Percentiles rank a stretch among this genome's conserved stretches.
phyloP scores from a whole-genome alignment of 371 early-diverging fungal species.

The Mucor indicus region DNA sequence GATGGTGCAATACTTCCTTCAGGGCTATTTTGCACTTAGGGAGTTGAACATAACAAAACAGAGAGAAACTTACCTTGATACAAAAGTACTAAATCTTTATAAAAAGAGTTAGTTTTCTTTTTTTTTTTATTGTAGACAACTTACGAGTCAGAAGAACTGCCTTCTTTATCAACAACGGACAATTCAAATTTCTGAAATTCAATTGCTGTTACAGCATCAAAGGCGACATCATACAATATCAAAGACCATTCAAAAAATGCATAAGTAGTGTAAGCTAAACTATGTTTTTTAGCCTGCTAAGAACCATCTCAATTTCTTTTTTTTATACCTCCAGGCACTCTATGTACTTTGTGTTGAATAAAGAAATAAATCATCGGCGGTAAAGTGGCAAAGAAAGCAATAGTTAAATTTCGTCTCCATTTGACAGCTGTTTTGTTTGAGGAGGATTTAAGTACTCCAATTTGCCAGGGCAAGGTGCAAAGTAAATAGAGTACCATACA shows the following conservation, averaged over 20 bases:
- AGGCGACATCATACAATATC: slow-evolving; percentile 76
- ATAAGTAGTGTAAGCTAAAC: slow-evolving; percentile 71
- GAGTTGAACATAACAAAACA: too few species aligned
- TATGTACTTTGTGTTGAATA: slow-evolving; percentile 74
- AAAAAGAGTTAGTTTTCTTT: slow-evolving; percentile 4
- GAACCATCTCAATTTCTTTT: too few species aligned
- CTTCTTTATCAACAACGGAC: slow-evolving; percentile 45
- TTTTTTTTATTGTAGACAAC: too few species aligned
- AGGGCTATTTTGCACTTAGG: slow-evolving; percentile 29
- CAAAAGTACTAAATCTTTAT: slow-evolving; percentile 11
- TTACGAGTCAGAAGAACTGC: slow-evolving; percentile 21
- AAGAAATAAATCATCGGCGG: slow-evolving; percentile 78
- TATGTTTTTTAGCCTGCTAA: too few species aligned
- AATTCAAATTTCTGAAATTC: slow-evolving; percentile 66
- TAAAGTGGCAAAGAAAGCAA: slow-evolving; percentile 65
- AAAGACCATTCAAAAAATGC: slow-evolving; percentile 85
- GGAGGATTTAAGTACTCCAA: slow-evolving; percentile 54
- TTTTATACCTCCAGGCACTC: slow-evolving; percentile 62
- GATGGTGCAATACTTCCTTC: slow-evolving; percentile 41
- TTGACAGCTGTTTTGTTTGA: slow-evolving; percentile 28
- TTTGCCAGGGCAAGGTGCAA: slow-evolving; percentile 74
- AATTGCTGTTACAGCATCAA: slow-evolving; percentile 68
- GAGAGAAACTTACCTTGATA: slow-evolving; percentile 17
- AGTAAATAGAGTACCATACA: slow-evolving; percentile 76
- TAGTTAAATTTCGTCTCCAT: slow-evolving; percentile 43